Evolutionary conservation across 805 yeast species (phyloP).

Genomic region (Teunomyces gatunensis): DNA sequence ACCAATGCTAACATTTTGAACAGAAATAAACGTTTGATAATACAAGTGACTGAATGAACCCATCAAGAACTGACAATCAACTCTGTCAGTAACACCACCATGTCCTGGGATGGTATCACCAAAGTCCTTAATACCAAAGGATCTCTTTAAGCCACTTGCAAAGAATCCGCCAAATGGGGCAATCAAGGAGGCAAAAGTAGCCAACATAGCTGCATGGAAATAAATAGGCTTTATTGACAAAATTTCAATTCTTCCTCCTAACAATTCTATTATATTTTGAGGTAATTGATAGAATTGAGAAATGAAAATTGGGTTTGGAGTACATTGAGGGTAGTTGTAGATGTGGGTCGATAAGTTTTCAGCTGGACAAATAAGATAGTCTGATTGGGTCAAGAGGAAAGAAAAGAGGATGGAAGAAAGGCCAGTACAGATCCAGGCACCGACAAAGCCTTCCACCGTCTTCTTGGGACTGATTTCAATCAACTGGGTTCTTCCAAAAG

Average conservation of each 20-base stretch:
- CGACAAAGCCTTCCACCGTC: conserved; percentile 95
- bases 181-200: conserved; percentile 92
- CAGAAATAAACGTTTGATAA: conserved; percentile 86
- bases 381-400: conserved; percentile 58
- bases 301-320: conserved; percentile 83
- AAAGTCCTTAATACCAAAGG: conserved; percentile 94
- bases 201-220: conserved; percentile 80
- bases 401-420: conserved; percentile 68
- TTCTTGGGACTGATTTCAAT: conserved; percentile 95
- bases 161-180: conserved; percentile 99
- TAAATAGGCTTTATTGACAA: conserved; percentile 80
- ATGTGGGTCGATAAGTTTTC: conserved; percentile 59
- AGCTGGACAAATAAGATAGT: conserved; percentile 88
- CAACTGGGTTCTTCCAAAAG: conserved; percentile 90
- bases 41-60: conserved; percentile 92
- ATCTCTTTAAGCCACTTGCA: conserved; percentile 95
- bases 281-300: conserved; percentile 80
- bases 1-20: conserved; percentile 68
- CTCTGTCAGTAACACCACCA: conserved; percentile 96
- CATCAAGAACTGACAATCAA: conserved; percentile 97
- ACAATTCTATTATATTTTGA: conserved; percentile 51
- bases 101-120: conserved; percentile 99
- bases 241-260: conserved; percentile 38
- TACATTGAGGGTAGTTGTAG: conserved; percentile 67
- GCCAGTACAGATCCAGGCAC: conserved; percentile 95